These are phyloP conservation scores for Apiospora saccharicola DNA, from an alignment of 2,329 filamentous ascomycete species.

Conservation along the genomic window DNA sequence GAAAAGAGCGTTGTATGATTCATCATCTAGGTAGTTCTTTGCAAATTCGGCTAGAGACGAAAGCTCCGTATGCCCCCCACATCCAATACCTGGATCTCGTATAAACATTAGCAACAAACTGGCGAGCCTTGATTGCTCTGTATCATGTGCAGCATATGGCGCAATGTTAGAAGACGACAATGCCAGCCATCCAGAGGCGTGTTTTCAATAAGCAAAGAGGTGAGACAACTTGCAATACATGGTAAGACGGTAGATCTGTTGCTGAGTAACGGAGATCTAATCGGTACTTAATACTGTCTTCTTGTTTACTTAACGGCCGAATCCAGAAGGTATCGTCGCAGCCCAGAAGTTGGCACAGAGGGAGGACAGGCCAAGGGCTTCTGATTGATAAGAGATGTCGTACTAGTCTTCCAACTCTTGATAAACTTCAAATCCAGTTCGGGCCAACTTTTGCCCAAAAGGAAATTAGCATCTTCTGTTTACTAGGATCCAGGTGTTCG, in stretches of 20 bases:
- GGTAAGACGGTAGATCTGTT: no score
- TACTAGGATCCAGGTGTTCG: neutral
- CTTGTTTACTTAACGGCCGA: neutral
- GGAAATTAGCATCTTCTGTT: neutral
- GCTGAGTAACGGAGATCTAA: neutral
- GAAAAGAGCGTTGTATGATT: neutral
- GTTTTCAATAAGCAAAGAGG: neutral
- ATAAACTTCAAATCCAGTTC: no score
- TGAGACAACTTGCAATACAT: neutral
- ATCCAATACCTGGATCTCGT: neutral
- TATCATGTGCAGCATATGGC: neutral
- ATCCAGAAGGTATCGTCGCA: neutral
- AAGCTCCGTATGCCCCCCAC: neutral
- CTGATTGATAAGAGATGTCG: neutral
- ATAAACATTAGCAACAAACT: neutral
- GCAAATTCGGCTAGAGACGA: neutral
- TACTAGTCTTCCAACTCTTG: neutral
- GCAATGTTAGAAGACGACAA: neutral
- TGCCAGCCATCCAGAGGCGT: no score
- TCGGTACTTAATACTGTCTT: neutral
- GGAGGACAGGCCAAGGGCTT: no score
- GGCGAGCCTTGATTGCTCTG: neutral
- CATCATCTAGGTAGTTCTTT: neutral
- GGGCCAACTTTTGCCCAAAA: neutral
- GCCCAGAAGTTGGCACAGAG: no score